Evolutionary conservation across 306 rosid genomes (phyloP).

Genomic region (Vigna unguiculata): DNA sequence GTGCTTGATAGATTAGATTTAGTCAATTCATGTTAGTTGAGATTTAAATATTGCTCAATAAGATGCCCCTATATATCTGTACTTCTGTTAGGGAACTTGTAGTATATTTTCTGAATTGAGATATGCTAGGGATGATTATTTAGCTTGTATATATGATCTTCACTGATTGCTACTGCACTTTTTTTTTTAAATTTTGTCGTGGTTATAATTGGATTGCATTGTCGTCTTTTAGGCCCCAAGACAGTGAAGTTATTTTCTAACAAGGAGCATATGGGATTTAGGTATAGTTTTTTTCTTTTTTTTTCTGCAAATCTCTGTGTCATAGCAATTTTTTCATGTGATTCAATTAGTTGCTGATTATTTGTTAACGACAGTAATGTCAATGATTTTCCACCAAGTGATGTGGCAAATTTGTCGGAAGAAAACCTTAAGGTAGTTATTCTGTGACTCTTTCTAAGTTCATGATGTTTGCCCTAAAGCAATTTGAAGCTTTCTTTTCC

Average conservation of each 20-base stretch:
- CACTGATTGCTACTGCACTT: constrained; percentile 5
- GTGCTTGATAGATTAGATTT: background rate
- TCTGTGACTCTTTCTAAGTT: constrained; percentile 21
- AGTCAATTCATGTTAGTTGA: background rate
- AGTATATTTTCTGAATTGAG: constrained; percentile 12
- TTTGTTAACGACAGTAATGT: constrained; percentile 76
- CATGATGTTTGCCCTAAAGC: constrained; percentile 35
- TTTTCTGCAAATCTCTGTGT: constrained; percentile 23
- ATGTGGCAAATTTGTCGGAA: constrained; percentile 66
- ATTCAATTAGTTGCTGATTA: constrained; percentile 41
- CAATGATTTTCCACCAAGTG: constrained; percentile 87
- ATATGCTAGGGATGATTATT: constrained; percentile 9
- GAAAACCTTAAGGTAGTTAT: constrained; percentile 71
- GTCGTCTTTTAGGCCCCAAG: constrained; percentile 78
- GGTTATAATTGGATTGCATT: constrained; percentile 42
- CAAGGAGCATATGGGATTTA: constrained; percentile 98
- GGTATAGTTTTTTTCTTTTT: constrained; percentile 65
- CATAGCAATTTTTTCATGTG: constrained; percentile 9
- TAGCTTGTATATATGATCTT: background rate
- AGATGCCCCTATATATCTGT: background rate
- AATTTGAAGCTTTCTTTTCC: constrained; percentile 41
- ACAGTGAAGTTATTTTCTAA: constrained; percentile 91
- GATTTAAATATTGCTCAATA: background rate
- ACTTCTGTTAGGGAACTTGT: constrained; percentile 18
- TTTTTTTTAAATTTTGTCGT: background rate